Evolutionary conservation across 148 eudicot species (phyloP), one percentile per base, ranked within the genome.

Genomic region (Pharnaceum exiguum): DNA sequence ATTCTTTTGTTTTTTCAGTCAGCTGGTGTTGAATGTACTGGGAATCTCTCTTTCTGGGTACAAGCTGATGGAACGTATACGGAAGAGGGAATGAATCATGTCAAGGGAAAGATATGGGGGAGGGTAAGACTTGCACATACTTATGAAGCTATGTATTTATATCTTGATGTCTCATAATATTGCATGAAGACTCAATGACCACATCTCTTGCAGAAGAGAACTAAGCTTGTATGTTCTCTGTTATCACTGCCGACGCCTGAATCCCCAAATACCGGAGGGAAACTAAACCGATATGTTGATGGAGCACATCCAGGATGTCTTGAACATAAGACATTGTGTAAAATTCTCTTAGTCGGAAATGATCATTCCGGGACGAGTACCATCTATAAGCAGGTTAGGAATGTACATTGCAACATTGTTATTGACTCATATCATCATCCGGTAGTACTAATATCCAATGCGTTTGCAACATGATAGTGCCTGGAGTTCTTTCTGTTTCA

Each of bases 331-430:
- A 46, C 53, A 31, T 66, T 75, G 12, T 33, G 68, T 28, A 85
- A 79, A 66, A 28, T 85, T 60, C 88, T 93, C 46, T 71, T 93
- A 6, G 76, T 83, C 58, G 98, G 96, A 23, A 66, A 60, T 51
- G 82, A 81, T 78, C 71, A 79, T 52, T 88, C 96, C 16, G 98
- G 98, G 43, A 78, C 86, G 30, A 82, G 95, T 66, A 80, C 98
- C 62, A 72, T 88, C 36, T 83, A 72, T 68, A 93, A 93, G 77
- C 96, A 93, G 94, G 98, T 87, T 66, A 2, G 56, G 13, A 18
- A 57, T 68, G 11, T 46, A 29, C 26, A 21, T n/a, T n/a, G n/a
- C n/a, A n/a, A n/a, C n/a, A n/a, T n/a, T n/a, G n/a, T n/a, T n/a
- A n/a, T n/a, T n/a, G n/a, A n/a, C n/a, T n/a, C n/a, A n/a, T n/a